A percentile compares a stretch with the other conserved stretches of the same genome.
phyloP scores from a whole-genome alignment of 2,329 filamentous ascomycete species.

The Aspergillus amoenus region DNA sequence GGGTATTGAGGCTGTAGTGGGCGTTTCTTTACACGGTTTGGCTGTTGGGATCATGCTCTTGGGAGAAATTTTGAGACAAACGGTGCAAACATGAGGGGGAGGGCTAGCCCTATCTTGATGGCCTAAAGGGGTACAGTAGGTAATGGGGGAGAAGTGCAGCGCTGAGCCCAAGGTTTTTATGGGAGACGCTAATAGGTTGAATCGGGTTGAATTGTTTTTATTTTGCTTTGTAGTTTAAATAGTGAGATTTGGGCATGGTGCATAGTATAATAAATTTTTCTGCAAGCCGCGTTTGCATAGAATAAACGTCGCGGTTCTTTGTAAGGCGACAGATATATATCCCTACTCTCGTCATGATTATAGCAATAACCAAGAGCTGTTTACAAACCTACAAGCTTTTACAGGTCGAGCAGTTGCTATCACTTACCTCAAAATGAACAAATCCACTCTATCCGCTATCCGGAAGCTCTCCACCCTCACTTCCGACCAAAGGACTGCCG shows the following conservation, averaged over 20 bases:
- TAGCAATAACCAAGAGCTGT: not conserved
- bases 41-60: not conserved
- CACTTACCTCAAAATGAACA: not conserved
- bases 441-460: not conserved
- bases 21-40: not conserved
- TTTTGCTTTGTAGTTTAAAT: not conserved
- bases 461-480: conserved; percentile 19
- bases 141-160: not conserved
- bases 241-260: not conserved
- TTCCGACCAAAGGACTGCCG: conserved; percentile 19
- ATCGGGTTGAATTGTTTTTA: not conserved
- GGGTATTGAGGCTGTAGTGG: not conserved
- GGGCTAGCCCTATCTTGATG: conserved; percentile 13
- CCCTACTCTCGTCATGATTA: not conserved
- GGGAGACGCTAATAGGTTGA: not conserved
- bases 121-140: not conserved
- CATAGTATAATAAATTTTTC: not conserved
- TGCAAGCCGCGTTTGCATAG: not conserved
- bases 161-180: not conserved
- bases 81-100: conserved; percentile 30
- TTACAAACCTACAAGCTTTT: not conserved
- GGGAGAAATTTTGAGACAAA: conserved; percentile 21
- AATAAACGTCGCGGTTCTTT: not conserved
- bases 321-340: not conserved
- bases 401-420: not conserved